A percentile compares a stretch with the other conserved stretches of the same genome.
These are phyloP conservation scores for Myriosclerotinia scirpicola DNA, from an alignment of 2,329 filamentous ascomycete species.

Conservation along the genomic window DNA sequence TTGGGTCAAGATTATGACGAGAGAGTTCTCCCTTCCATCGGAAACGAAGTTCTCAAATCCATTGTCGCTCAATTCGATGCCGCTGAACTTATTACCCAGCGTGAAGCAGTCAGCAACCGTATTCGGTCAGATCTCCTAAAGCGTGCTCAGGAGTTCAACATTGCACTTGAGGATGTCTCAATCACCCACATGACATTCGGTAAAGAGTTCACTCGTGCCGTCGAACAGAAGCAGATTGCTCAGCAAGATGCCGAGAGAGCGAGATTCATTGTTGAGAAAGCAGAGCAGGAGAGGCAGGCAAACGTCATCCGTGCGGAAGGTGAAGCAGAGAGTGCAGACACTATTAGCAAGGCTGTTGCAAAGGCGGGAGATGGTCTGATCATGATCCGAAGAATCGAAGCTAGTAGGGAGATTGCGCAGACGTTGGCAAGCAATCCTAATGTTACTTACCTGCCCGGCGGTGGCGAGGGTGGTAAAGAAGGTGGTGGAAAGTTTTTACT, in stretches of 20 bases:
- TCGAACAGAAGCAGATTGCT: constrained; percentile 99
- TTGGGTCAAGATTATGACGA: constrained; percentile 99
- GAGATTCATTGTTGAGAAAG: constrained; percentile 96
- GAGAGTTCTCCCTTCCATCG: constrained; percentile 95
- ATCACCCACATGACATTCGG: constrained; percentile 99
- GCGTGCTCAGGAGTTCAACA: constrained; percentile 97
- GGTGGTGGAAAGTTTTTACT: constrained; percentile 61
- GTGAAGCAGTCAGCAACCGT: constrained; percentile 92
- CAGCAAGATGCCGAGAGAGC: constrained; percentile 98
- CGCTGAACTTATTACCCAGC: constrained; percentile 96
- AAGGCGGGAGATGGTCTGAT: constrained; percentile 93
- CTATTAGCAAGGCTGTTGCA: constrained; percentile 88
- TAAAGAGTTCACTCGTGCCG: constrained; percentile 96
- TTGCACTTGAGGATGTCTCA: constrained; percentile 95
- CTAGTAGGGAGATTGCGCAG: constrained; percentile 90
- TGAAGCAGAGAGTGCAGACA: constrained; percentile 94
- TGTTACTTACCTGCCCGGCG: constrained; percentile 87
- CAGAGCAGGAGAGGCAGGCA: constrained; percentile 97
- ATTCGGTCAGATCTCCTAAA: constrained; percentile 90
- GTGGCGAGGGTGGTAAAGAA: constrained; percentile 59
- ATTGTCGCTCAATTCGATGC: constrained; percentile 99
- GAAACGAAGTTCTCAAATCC: constrained; percentile 98
- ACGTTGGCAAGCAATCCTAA: constrained; percentile 89
- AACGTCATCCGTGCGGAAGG: constrained; percentile 98
- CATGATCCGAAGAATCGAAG: constrained; percentile 96